Evolutionary conservation across 768 basidiomycete species (phyloP), one percentile per base, ranked within the genome.

Genomic region (Dentipellis sp.): DNA sequence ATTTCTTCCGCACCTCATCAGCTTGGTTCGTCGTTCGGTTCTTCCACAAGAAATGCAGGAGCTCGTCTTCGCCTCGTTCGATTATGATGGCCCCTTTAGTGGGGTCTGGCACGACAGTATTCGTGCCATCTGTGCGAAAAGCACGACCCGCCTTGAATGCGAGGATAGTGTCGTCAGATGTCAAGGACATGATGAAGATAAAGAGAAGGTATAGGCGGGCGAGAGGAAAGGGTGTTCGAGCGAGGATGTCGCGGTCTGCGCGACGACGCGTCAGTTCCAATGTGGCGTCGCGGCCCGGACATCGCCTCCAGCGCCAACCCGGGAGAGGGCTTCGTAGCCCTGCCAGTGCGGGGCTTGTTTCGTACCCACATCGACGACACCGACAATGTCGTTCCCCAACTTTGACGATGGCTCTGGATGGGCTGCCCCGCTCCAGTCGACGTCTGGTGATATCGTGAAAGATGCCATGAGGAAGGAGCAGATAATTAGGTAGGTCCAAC

Each of bases 11-110:
- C 40, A 84, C 87, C 73, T 91, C 89, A 62, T 84, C 84, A 9
- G 77, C 68, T 12, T 69, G 70, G 47, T 79, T 76, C 2, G 81
- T 84, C 11, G 73, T 72, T 63, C 89, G 74, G 66, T 89, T 83
- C 72, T 82, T 87, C 90, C 90, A 92, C 53, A 79, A 72, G 62
- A 92, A 88, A 68, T 86, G 90, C 58, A 91, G 67, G 50, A 91
- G 73, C 5, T 81, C 87, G 60, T 92, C 90, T 0, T 90, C 88
- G 40, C 79, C 82, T 57, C 78, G 82, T 21, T 78, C 75, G 45
- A 91, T 74, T 11, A 83, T 67, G 60, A 92, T 74, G 17, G 88
- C 85, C 55, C 90, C 90, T 68, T 91, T 92, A 16, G 78, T 78
- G 0, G 84, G 75, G 55, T 72, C 72, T 0, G 88, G 77, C 53